These are phyloP conservation scores for Graphilbum ipis-grandicollis DNA, from an alignment of 2,329 filamentous ascomycete species.

Conservation along the genomic window DNA sequence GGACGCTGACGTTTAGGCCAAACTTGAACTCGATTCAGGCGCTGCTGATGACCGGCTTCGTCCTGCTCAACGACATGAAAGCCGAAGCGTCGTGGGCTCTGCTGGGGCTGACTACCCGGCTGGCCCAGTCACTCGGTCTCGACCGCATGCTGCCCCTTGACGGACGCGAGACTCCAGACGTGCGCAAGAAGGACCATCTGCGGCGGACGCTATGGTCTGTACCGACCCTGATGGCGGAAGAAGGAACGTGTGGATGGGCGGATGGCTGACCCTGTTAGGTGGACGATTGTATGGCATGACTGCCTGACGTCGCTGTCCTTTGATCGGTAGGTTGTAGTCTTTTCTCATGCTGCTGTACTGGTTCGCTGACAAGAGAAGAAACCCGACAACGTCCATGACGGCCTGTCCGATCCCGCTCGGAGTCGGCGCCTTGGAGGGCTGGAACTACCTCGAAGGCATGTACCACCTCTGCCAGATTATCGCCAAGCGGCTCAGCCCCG, in stretches of 20 bases:
- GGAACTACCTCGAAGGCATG: slow-evolving; percentile 47
- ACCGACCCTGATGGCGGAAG: too few relatives aligned
- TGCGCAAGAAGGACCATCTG: slow-evolving; percentile 34
- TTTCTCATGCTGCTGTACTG: too few relatives aligned
- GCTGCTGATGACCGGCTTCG: slow-evolving; percentile 43
- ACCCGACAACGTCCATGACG: slow-evolving; percentile 44
- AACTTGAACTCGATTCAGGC: slow-evolving; percentile 51
- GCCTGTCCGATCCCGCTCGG: slow-evolving; percentile 34
- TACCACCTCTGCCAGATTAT: slow-evolving; percentile 46
- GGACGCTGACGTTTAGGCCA: slow-evolving; percentile 22
- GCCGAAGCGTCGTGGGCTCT: slow-evolving; percentile 51
- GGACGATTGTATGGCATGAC: slow-evolving; percentile 52
- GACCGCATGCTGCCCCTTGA: slow-evolving; percentile 31
- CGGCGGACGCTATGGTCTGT: slow-evolving; percentile 35
- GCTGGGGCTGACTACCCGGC: slow-evolving; percentile 43
- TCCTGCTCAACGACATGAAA: slow-evolving; percentile 52
- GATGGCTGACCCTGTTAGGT: slow-evolving; percentile 14
- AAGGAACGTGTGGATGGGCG: too few relatives aligned
- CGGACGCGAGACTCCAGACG: slow-evolving; percentile 26
- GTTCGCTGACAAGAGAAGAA: slow-evolving; percentile 16
- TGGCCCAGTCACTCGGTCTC: slow-evolving; percentile 47
- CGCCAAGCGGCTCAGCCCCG: slow-evolving; percentile 37
- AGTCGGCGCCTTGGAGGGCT: slow-evolving; percentile 26
- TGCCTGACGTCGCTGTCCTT: slow-evolving; percentile 49
- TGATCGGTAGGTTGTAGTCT: slow-evolving; percentile 40